A percentile compares a stretch with the other conserved stretches of the same genome.
phyloP scores from a whole-genome alignment of 1,284 basidiomycete genomes.

The Boletus coffeatus region DNA sequence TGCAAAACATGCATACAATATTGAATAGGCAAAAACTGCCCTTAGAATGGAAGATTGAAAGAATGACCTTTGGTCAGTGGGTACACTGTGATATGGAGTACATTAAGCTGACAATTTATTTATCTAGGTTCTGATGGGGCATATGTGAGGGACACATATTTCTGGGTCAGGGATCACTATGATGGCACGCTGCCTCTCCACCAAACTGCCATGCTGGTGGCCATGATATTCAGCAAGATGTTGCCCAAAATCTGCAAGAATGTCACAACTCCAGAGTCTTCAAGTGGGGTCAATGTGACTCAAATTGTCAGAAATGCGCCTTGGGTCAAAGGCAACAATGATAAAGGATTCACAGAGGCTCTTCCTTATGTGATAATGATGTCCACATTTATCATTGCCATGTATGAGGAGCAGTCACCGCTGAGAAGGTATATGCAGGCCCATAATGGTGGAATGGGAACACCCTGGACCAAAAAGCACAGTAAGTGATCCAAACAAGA shows the following conservation, averaged over 20 bases:
- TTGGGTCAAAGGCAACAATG: background rate
- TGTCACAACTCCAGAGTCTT: background rate
- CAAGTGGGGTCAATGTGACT: background rate
- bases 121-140: background rate
- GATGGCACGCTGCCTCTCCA: background rate
- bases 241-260: background rate
- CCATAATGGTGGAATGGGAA: background rate
- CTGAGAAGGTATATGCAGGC: background rate
- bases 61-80: background rate
- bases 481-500: background rate
- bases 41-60: background rate
- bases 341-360: background rate
- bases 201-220: background rate
- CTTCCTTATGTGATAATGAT: background rate
- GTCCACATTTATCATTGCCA: background rate
- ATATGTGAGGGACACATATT: background rate
- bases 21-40: background rate
- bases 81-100: background rate
- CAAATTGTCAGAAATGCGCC: background rate
- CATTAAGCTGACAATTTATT: background rate
- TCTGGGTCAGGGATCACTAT: background rate
- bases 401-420: background rate
- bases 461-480: background rate
- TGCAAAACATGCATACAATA: background rate
- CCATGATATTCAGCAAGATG: background rate